Base-by-base conservation (phyloP, 352 stramenopile genomes). In the Phytopythium mirpurense region DNA sequence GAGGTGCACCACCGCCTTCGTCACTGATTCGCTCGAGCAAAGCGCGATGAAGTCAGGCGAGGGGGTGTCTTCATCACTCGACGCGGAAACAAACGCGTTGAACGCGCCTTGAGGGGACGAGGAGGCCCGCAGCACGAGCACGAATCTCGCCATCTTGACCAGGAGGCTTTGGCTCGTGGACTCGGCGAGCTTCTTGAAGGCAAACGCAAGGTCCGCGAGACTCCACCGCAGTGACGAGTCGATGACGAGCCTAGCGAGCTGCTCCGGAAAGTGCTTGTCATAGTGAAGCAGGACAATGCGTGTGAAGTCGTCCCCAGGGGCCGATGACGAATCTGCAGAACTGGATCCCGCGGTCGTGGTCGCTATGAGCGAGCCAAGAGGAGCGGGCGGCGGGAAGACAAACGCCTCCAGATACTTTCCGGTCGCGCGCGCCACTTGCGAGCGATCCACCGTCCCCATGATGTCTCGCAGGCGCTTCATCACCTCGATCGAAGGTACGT, bases 371-470 rank as follows among this genome's bases (percentile, higher is more conserved):
- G 48, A 24, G 5, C 48, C 27, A 12, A 54, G 59, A 34, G 72
- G 62, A 43, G 60, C 36, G 11, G 65, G 53, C 35, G 74, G 69
- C 23, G 77, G 76, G 46, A 92, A 93, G 24, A 90, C 70, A 29
- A 90, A 89, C 12, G 77, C 81, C 49, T 94, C 80, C 4, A 94
- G 46, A 53, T 94, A 94, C 43, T 76, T 72, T 0, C 70, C 69
- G 11, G 74, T 89, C 3, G 76, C 80, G 27, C 59, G 50, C 19
- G 84, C 72, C 14, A 89, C 76, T 44, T 89, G 63, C n/a, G 63
- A 56, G 26, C 69, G 60, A 54, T 81, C 67, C 26, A 68, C 65
- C 12, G 59, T 47, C 0, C 69, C 70, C 10, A 81, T 65, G 15
- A 91, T 63, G 14, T 64, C 61, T 21, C 86, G 59, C 14, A 92